Evolutionary conservation across 2,329 filamentous ascomycete genomes (phyloP).

Genomic region (Aschersonia sp.): DNA sequence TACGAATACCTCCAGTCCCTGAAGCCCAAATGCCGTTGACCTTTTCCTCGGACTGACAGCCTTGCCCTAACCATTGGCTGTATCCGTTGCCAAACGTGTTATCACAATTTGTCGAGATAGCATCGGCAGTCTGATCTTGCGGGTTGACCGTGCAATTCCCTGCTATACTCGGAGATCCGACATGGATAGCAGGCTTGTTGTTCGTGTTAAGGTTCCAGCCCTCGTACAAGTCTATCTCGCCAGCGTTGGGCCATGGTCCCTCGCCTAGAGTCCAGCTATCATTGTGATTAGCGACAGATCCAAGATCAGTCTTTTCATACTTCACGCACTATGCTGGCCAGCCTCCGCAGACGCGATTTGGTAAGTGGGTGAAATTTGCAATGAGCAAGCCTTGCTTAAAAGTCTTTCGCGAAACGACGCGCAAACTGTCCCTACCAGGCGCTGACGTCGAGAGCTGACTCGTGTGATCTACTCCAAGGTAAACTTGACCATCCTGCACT

Average conservation of each 20-base stretch:
- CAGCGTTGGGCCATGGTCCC: constrained; percentile 38
- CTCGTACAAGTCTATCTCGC: constrained; percentile 54
- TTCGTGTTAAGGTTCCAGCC: constrained; percentile 38
- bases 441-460: constrained; percentile 2
- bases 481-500: constrained; percentile 15
- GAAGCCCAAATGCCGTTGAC: constrained; percentile 1
- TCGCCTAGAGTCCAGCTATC: constrained; percentile 28
- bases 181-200: constrained; percentile 42
- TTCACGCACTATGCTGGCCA: constrained; percentile 50
- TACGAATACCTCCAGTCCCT: neutral
- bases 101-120: constrained; percentile 1
- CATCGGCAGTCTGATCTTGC: neutral
- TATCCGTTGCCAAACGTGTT: neutral
- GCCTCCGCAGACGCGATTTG: constrained; percentile 46
- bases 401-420: constrained; percentile 44
- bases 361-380: constrained; percentile 32
- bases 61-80: neutral
- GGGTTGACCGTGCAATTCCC: neutral
- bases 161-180: neutral
- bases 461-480: constrained; percentile 20
- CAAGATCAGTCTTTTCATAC: no score
- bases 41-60: neutral
- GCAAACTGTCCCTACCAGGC: constrained; percentile 38
- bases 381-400: constrained; percentile 55
- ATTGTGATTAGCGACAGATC: neutral